Percentiles rank a stretch among this genome's conserved stretches.
Conservation (phyloP, 2,329 filamentous ascomycete genomes). For the Zymoseptoria pseudotritici region DNA sequence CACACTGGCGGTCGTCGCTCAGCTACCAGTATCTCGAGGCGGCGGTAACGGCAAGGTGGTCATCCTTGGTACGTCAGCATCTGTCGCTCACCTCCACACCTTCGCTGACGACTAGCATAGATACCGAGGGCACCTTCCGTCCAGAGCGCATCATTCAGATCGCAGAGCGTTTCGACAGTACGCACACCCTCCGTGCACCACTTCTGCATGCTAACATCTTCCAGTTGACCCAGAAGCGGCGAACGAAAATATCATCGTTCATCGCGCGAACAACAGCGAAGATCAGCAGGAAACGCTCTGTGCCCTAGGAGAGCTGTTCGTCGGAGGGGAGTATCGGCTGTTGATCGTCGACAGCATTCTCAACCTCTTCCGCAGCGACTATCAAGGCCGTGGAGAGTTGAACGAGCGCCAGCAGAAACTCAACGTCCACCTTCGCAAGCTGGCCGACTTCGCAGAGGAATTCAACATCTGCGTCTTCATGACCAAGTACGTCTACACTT, state of each 20-base stretch:
- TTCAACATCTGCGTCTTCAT: slow-evolving; percentile 60
- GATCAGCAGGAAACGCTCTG: slow-evolving; percentile 58
- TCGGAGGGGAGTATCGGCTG: slow-evolving; percentile 56
- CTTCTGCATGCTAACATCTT: slow-evolving; percentile 2
- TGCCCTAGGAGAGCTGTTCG: slow-evolving; percentile 53
- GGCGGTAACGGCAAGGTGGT: slow-evolving; percentile 63
- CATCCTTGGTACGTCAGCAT: slow-evolving; percentile 48
- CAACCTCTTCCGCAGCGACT: slow-evolving; percentile 62
- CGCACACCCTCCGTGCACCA: background rate
- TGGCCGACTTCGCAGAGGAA: slow-evolving; percentile 61
- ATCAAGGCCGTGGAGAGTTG: slow-evolving; percentile 58
- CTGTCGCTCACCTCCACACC: background rate
- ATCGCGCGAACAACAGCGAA: slow-evolving; percentile 59
- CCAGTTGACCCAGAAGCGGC: slow-evolving; percentile 49
- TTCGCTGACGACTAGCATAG: background rate
- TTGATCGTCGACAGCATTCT: slow-evolving; percentile 65
- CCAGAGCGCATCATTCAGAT: slow-evolving; percentile 62
- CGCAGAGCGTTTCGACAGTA: slow-evolving; percentile 55
- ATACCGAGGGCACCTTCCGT: slow-evolving; percentile 59
- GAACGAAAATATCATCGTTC: slow-evolving; percentile 61
- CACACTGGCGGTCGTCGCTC: slow-evolving; percentile 60
- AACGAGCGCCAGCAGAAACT: slow-evolving; percentile 63
- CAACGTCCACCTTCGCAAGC: slow-evolving; percentile 56
- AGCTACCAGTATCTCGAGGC: slow-evolving; percentile 49
- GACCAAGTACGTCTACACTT: slow-evolving; percentile 44